Evolutionary conservation across 805 yeast genomes (phyloP), one percentile per base, ranked within the genome.

Genomic region (Barnettozyma californica): DNA sequence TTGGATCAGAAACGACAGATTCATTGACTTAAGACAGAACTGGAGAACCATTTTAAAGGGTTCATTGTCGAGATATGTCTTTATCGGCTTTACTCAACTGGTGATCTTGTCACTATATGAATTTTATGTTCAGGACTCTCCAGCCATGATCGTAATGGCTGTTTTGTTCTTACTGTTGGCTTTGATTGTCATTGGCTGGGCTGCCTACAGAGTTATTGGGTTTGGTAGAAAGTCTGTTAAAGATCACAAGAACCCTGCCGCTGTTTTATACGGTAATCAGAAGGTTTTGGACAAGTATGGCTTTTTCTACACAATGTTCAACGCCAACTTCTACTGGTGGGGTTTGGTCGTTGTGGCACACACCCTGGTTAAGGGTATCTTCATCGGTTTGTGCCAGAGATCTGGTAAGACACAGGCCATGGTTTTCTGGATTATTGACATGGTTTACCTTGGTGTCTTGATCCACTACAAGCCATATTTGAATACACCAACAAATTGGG

Each of bases 291-390:
- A 83, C 70, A 84, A 84, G 62, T 90, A 84, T 62, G 97, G 97
- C 0, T 91, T 84, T 68, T 79, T 90, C 60, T 91, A 90, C 68
- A 86, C 95, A 14, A 89, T 88, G 90, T 90, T 84, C 67, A 78
- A 79, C 53, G 95, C 96, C 19, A 72, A 73, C 23, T 81, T 75
- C 60, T 90, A 87, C 68, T 91, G 90, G 87, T 91, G 91, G 76
- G 87, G 92, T 50, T 68, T 75, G 16, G 83, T 86, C 2, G 64
- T 84, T 44, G 59, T 89, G 37, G 63, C 64, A 4, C 86, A 87
- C 66, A 73, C 76, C 46, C 75, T 86, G 36, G 59, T 84, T 19
- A 89, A 87, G 67, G 80, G 83, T 14, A 61, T 84, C 14, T 85
- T 91, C 61, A 81, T 91, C 60, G 84, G 84, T 0, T 79, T 90